phyloP scores from a whole-genome alignment of 176 grass and related monocot genomes.

The Zizania latifolia region DNA sequence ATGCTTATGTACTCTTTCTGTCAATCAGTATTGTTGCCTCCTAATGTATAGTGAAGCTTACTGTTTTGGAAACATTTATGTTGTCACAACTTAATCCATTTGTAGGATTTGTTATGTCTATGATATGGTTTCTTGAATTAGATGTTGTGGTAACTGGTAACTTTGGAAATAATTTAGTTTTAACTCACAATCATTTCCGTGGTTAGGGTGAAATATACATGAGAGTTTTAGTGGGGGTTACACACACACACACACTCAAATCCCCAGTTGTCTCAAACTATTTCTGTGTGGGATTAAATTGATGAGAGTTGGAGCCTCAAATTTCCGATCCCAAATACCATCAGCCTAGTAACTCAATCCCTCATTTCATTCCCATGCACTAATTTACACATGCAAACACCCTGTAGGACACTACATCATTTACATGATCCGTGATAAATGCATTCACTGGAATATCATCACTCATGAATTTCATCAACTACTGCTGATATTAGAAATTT shows the following conservation, averaged over 20 bases:
- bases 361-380: neutral
- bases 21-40: neutral
- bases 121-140: neutral
- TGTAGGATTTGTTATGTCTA: neutral
- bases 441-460: neutral
- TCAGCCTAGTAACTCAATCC: neutral
- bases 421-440: neutral
- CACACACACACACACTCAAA: neutral
- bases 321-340: neutral
- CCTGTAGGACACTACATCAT: neutral
- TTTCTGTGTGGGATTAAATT: constrained; percentile 8
- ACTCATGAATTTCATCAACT: neutral
- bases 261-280: neutral
- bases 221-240: neutral
- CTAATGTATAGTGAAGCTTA: neutral
- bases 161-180: neutral
- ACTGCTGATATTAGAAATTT: neutral
- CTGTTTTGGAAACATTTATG: constrained; percentile 20
- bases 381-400: neutral
- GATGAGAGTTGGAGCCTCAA: neutral
- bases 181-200: neutral
- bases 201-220: neutral
- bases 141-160: neutral
- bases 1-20: neutral
- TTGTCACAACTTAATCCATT: neutral